These are phyloP conservation scores for Dendrobium catenatum DNA, from an alignment of 106 monocot genomes.

Conservation along the genomic window DNA sequence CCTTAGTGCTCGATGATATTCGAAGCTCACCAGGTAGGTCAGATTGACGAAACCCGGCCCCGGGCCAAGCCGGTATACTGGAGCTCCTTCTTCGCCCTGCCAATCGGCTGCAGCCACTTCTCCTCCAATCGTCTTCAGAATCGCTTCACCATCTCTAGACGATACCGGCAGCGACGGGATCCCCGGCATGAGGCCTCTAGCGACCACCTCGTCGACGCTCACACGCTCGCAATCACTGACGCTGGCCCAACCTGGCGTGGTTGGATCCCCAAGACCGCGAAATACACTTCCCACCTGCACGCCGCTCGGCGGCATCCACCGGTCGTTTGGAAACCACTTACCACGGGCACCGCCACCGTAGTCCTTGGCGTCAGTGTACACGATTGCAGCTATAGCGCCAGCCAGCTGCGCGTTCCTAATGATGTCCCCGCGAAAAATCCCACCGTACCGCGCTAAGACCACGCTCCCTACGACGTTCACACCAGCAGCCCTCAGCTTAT, in stretches of 20 bases:
- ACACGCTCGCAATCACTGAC: conserved; percentile 40
- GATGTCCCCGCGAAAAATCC: conserved; percentile 72
- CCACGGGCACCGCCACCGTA: conserved; percentile 31
- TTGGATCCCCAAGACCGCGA: conserved; percentile 52
- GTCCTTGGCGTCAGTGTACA: conserved; percentile 50
- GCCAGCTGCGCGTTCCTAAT: conserved; percentile 46
- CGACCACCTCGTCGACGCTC: conserved; percentile 23
- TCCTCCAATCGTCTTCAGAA: conserved; percentile 36
- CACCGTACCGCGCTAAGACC: conserved; percentile 59
- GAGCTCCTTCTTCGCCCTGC: conserved; percentile 34
- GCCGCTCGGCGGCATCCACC: conserved; percentile 57
- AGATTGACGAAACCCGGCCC: conserved; percentile 47
- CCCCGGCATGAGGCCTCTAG: conserved; percentile 24
- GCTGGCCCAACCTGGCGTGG: conserved; percentile 72
- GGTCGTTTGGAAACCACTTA: conserved; percentile 33
- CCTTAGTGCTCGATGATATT: background rate
- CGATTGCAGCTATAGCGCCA: conserved; percentile 47
- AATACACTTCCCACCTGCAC: conserved; percentile 58
- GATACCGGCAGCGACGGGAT: conserved; percentile 67
- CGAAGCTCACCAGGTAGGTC: conserved; percentile 28
- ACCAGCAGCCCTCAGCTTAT: conserved; percentile 21
- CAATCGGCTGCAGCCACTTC: conserved; percentile 40
- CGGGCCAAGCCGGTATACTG: conserved; percentile 37
- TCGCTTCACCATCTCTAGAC: conserved; percentile 40
- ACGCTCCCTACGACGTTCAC: conserved; percentile 40